Evolutionary conservation across 345 rosid genomes (phyloP).

Genomic region (Geranium rotundifolium): DNA sequence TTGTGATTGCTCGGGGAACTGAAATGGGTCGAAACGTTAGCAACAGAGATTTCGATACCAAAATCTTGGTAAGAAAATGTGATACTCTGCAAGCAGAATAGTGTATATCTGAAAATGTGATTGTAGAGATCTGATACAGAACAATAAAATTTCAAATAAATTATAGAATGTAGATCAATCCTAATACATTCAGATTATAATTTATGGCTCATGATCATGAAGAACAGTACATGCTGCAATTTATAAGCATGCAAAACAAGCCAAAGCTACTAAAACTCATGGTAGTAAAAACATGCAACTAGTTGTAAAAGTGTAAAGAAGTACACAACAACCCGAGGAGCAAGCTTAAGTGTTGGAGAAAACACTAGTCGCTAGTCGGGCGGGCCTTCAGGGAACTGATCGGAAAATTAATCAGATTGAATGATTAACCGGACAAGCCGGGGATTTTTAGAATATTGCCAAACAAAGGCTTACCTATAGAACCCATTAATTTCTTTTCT

Average conservation of each 20-base stretch:
- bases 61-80: background rate
- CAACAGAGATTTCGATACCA: constrained; percentile 11
- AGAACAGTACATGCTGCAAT: background rate
- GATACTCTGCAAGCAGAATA: background rate
- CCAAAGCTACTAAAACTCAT: too few relatives aligned
- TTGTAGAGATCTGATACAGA: background rate
- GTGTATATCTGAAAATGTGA: background rate
- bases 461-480: too few relatives aligned
- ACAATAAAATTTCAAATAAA: too few relatives aligned
- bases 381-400: too few relatives aligned
- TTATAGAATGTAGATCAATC: background rate
- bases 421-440: too few relatives aligned
- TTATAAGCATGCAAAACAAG: background rate
- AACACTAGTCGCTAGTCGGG: too few relatives aligned
- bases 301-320: too few relatives aligned
- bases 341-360: background rate
- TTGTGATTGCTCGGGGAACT: constrained; percentile 62
- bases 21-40: constrained; percentile 18
- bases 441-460: too few relatives aligned
- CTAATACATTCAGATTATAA: background rate
- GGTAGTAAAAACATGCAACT: background rate
- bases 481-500: too few relatives aligned
- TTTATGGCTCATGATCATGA: background rate
- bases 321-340: background rate
- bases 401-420: too few relatives aligned